Percentiles rank a stretch among this genome's conserved stretches.
phyloP scores from a whole-genome alignment of 192 early-diverging fungal species.

The Umbelopsis vinacea region DNA sequence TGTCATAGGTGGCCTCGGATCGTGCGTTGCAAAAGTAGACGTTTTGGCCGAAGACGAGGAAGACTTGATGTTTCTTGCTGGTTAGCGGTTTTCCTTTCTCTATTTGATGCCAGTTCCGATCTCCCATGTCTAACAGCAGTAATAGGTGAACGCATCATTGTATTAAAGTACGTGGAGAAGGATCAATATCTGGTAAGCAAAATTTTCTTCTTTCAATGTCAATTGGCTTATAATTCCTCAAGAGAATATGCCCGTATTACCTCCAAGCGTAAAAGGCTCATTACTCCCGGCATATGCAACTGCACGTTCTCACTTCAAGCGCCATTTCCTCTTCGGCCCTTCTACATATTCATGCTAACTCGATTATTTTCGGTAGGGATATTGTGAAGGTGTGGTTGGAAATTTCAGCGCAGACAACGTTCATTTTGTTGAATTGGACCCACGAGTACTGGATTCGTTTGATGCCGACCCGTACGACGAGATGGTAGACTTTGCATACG shows the following conservation, averaged over 20 bases:
- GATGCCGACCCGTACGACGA: slow-evolving; percentile 30
- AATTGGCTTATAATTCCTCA: background rate
- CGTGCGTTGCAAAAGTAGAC: slow-evolving; percentile 48
- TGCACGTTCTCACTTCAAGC: no score
- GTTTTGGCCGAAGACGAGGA: slow-evolving; percentile 41
- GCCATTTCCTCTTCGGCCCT: no score
- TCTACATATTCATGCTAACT: background rate
- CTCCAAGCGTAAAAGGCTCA: no score
- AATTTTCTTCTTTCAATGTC: background rate
- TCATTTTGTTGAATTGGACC: slow-evolving; percentile 52
- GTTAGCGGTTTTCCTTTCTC: background rate
- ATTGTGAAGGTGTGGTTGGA: slow-evolving; percentile 62
- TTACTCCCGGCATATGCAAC: no score
- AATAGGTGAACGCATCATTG: slow-evolving; percentile 42
- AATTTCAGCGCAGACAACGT: slow-evolving; percentile 53
- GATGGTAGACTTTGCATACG: background rate
- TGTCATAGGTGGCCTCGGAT: slow-evolving; percentile 45
- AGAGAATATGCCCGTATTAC: no score
- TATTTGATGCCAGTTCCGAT: background rate
- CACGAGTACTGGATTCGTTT: slow-evolving; percentile 40
- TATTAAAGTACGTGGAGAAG: slow-evolving; percentile 43
- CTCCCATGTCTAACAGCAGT: background rate
- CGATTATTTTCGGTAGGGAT: slow-evolving; percentile 43
- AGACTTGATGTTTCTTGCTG: slow-evolving; percentile 52
- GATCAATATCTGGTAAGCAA: slow-evolving; percentile 46